Evolutionary conservation across 73 alveolate species (phyloP).

Genomic region (Breviolum minutum): DNA sequence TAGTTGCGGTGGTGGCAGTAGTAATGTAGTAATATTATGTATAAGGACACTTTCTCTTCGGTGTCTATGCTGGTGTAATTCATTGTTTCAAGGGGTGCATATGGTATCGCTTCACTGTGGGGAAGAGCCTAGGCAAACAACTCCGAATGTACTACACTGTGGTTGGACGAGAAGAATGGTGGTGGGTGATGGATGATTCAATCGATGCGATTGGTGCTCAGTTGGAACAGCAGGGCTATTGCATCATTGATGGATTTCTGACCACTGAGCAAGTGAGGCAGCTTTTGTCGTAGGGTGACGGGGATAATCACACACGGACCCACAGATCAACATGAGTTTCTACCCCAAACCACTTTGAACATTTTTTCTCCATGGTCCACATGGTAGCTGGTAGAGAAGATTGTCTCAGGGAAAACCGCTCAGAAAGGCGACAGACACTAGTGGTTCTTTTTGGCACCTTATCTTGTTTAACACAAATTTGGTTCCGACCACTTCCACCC

Average conservation of each 20-base stretch:
- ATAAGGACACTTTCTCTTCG: background rate
- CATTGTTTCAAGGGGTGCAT: background rate
- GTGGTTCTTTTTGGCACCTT: too few species aligned
- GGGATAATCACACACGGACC: background rate
- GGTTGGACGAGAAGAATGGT: constrained; percentile 79
- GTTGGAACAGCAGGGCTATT: constrained; percentile 70
- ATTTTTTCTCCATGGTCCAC: background rate
- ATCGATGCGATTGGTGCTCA: constrained; percentile 70
- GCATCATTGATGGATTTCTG: constrained; percentile 51
- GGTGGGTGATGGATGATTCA: constrained; percentile 93
- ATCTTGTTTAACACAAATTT: too few species aligned
- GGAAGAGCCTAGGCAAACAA: background rate
- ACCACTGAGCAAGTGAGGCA: constrained; percentile 29
- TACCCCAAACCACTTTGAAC: background rate
- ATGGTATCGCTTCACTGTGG: background rate
- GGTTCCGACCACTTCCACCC: too few species aligned
- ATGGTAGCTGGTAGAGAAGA: background rate
- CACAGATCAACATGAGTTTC: background rate
- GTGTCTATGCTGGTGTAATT: background rate
- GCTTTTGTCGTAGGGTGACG: background rate
- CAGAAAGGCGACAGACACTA: background rate
- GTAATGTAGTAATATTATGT: too few species aligned
- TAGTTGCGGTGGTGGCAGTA: background rate
- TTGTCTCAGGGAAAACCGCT: background rate
- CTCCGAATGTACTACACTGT: constrained; percentile 42